A percentile compares a stretch with the other conserved stretches of the same genome.
These are phyloP conservation scores for Russula foetens DNA, from an alignment of 768 basidiomycete genomes.

Conservation along the genomic window DNA sequence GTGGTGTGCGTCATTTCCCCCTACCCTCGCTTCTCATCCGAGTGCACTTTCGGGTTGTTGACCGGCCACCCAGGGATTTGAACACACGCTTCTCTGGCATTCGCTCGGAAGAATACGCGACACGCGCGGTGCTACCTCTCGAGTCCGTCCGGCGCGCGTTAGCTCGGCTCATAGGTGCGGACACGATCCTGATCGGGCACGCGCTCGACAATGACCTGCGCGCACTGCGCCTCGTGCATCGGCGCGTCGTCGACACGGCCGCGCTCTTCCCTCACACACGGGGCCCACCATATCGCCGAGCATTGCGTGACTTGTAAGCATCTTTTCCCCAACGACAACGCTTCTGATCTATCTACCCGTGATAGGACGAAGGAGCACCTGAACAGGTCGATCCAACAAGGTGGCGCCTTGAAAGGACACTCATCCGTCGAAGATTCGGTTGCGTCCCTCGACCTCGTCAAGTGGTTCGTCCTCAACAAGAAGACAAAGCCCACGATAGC, in stretches of 20 bases:
- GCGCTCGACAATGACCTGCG: slow-evolving; percentile 92
- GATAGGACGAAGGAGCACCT: slow-evolving; percentile 78
- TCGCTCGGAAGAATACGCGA: slow-evolving; percentile 45
- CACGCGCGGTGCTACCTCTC: slow-evolving; percentile 56
- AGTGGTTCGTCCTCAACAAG: slow-evolving; percentile 69
- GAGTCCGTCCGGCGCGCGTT: slow-evolving; percentile 57
- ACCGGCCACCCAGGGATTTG: slow-evolving; percentile 52
- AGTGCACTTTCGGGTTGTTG: neutral
- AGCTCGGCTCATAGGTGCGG: slow-evolving; percentile 59
- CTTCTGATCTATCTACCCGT: neutral
- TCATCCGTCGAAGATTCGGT: slow-evolving; percentile 86
- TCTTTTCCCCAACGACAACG: neutral
- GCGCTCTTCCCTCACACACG: slow-evolving; percentile 79
- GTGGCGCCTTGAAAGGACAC: slow-evolving; percentile 70
- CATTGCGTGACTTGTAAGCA: slow-evolving; percentile 72
- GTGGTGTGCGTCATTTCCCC: slow-evolving; percentile 48
- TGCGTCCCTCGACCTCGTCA: slow-evolving; percentile 82
- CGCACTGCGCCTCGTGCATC: slow-evolving; percentile 82
- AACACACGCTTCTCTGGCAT: slow-evolving; percentile 90
- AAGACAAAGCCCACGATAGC: slow-evolving; percentile 27
- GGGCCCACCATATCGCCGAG: slow-evolving; percentile 68
- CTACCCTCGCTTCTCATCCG: neutral
- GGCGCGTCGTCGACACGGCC: slow-evolving; percentile 79
- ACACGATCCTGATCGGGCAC: slow-evolving; percentile 86
- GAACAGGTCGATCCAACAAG: slow-evolving; percentile 73